Conservation (phyloP, 1,284 basidiomycete genomes). For the Prillingera fragicola region DNA sequence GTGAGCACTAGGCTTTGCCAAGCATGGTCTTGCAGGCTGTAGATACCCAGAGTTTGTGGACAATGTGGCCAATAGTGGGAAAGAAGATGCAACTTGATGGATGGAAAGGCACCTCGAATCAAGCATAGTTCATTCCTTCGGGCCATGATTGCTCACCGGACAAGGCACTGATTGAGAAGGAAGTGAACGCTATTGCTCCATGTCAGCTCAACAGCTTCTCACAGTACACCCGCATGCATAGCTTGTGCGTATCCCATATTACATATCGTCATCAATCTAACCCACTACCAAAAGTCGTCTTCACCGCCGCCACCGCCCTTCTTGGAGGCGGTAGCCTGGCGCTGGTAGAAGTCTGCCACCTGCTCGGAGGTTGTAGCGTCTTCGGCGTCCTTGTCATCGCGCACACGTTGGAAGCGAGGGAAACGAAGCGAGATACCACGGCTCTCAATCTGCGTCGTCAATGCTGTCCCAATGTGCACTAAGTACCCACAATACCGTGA, state of each 20-base stretch:
- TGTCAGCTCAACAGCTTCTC: too few relatives aligned
- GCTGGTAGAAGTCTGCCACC: conserved; percentile 92
- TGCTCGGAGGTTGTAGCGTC: conserved; percentile 90
- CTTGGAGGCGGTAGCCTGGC: conserved; percentile 70
- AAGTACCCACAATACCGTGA: conserved; percentile 77
- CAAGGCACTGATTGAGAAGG: too few relatives aligned
- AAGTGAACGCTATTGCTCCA: too few relatives aligned
- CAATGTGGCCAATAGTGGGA: too few relatives aligned
- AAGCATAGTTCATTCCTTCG: too few relatives aligned
- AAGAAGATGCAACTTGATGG: too few relatives aligned
- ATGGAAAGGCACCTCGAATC: too few relatives aligned
- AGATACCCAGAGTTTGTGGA: too few relatives aligned
- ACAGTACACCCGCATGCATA: too few relatives aligned
- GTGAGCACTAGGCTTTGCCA: conserved; percentile 13
- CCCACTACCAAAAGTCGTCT: conserved; percentile 68
- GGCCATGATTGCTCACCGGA: too few relatives aligned
- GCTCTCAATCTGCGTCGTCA: conserved; percentile 63
- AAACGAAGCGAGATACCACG: conserved; percentile 92
- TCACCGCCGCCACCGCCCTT: conserved; percentile 58
- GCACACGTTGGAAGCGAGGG: conserved; percentile 83
- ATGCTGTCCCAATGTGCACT: background rate
- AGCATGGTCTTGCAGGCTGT: background rate
- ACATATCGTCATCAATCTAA: background rate
- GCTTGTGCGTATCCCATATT: too few relatives aligned
- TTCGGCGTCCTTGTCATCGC: conserved; percentile 89